These are phyloP conservation scores for Harrya chromipes DNA, from an alignment of 768 basidiomycete genomes.

Conservation along the genomic window DNA sequence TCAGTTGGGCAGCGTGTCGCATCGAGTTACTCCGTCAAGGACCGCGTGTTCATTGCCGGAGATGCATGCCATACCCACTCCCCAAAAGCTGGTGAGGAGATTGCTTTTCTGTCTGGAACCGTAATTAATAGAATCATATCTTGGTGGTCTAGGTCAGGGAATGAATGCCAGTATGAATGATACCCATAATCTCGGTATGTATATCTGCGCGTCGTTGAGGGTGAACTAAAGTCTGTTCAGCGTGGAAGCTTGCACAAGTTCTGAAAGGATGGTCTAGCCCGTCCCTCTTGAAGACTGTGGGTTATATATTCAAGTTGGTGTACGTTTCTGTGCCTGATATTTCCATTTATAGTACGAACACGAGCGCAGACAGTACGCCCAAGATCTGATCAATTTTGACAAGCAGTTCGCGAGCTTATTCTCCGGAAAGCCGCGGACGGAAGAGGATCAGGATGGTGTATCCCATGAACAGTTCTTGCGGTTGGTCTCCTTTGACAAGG, in stretches of 20 bases:
- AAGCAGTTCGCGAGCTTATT: conserved; percentile 63
- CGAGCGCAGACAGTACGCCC: conserved; percentile 65
- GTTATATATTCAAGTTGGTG: conserved; percentile 2
- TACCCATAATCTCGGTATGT: conserved; percentile 61
- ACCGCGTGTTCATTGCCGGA: conserved; percentile 73
- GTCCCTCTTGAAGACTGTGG: conserved; percentile 40
- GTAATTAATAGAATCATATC: not conserved
- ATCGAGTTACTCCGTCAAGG: conserved; percentile 51
- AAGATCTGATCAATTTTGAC: conserved; percentile 73
- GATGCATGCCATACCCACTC: conserved; percentile 74
- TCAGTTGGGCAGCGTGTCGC: conserved; percentile 76
- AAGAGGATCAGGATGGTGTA: conserved; percentile 34
- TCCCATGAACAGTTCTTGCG: conserved; percentile 37
- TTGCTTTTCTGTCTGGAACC: not conserved
- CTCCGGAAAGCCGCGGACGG: conserved; percentile 61
- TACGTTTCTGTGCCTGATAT: not conserved
- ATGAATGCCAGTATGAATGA: conserved; percentile 81
- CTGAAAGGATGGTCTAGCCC: conserved; percentile 40
- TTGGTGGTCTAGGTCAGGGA: conserved; percentile 51
- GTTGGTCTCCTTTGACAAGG: conserved; percentile 13
- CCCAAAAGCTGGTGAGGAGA: conserved; percentile 53
- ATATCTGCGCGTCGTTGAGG: conserved; percentile 16
- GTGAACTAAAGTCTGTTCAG: conserved; percentile 46
- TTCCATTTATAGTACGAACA: conserved; percentile 52
- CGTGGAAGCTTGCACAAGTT: conserved; percentile 50